These are phyloP conservation scores for Boletus insuetus DNA, from an alignment of 768 basidiomycete genomes.

Conservation along the genomic window DNA sequence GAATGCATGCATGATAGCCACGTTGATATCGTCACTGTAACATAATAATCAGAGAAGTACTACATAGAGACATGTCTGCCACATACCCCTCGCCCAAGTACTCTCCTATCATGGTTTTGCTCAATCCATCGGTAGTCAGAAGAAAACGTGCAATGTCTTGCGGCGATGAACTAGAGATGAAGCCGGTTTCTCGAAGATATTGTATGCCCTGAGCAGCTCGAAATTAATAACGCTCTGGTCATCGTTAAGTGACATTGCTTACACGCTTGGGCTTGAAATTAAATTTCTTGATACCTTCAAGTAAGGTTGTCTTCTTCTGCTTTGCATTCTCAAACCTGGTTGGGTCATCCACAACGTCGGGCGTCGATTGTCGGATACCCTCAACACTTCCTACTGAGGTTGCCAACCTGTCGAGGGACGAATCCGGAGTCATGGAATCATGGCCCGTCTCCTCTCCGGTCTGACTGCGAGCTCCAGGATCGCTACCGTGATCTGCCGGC, in stretches of 20 bases:
- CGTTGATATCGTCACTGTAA: slow-evolving; percentile 78
- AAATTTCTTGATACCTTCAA: slow-evolving; percentile 96
- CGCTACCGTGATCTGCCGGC: slow-evolving; percentile 33
- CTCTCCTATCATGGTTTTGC: slow-evolving; percentile 95
- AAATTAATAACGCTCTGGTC: background rate
- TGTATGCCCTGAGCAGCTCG: slow-evolving; percentile 65
- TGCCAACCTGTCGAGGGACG: slow-evolving; percentile 54
- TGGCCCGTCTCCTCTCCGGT: slow-evolving; percentile 50
- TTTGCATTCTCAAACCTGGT: slow-evolving; percentile 92
- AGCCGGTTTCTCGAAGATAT: slow-evolving; percentile 85
- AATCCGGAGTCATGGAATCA: slow-evolving; percentile 55
- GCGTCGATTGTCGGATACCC: slow-evolving; percentile 63
- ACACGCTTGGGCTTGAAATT: slow-evolving; percentile 98
- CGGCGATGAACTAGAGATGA: slow-evolving; percentile 72
- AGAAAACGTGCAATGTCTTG: slow-evolving; percentile 83
- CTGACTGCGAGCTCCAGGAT: slow-evolving; percentile 45
- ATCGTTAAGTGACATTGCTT: slow-evolving; percentile 26
- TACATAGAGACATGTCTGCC: background rate
- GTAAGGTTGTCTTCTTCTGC: slow-evolving; percentile 89
- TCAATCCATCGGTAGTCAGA: slow-evolving; percentile 85
- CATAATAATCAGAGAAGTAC: slow-evolving; percentile 2
- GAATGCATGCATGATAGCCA: slow-evolving; percentile 96
- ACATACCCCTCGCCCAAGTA: slow-evolving; percentile 95
- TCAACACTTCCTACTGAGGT: slow-evolving; percentile 48
- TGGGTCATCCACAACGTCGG: slow-evolving; percentile 87